Conservation (phyloP, 495 filamentous ascomycete species). For the Neurospora sp. region DNA sequence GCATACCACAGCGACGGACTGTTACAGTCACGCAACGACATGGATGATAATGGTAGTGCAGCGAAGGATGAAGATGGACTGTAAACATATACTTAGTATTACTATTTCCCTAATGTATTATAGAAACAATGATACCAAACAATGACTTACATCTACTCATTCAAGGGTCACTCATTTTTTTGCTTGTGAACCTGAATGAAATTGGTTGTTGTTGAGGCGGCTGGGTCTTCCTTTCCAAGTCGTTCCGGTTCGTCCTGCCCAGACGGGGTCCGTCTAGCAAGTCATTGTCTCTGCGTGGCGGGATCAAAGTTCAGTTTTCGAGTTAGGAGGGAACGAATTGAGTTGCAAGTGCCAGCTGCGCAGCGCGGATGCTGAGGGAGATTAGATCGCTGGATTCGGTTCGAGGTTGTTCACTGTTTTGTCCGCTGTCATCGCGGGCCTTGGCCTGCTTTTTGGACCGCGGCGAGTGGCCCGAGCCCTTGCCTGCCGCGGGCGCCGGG, state of each 20-base stretch:
- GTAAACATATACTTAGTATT: neutral
- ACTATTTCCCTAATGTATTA: neutral
- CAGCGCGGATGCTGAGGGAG: neutral
- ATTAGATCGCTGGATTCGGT: neutral
- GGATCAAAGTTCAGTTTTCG: no score
- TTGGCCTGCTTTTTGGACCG: no score
- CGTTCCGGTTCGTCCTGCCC: neutral
- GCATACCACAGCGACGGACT: neutral
- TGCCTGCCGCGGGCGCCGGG: no score
- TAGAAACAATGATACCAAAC: neutral
- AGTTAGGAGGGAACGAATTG: no score
- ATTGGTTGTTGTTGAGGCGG: neutral
- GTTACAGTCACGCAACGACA: neutral
- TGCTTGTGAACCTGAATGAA: no score
- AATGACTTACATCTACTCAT: neutral
- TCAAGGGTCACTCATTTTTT: no score
- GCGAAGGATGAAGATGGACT: neutral
- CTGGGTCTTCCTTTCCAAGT: neutral
- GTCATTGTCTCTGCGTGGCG: neutral
- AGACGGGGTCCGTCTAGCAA: neutral
- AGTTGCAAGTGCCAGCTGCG: neutral
- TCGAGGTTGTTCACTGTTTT: neutral
- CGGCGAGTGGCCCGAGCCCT: neutral
- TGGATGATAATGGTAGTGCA: neutral
- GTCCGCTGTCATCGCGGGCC: neutral